phyloP scores from a whole-genome alignment of 2,329 filamentous ascomycete genomes.

The Pseudogymnoascus sp. region DNA sequence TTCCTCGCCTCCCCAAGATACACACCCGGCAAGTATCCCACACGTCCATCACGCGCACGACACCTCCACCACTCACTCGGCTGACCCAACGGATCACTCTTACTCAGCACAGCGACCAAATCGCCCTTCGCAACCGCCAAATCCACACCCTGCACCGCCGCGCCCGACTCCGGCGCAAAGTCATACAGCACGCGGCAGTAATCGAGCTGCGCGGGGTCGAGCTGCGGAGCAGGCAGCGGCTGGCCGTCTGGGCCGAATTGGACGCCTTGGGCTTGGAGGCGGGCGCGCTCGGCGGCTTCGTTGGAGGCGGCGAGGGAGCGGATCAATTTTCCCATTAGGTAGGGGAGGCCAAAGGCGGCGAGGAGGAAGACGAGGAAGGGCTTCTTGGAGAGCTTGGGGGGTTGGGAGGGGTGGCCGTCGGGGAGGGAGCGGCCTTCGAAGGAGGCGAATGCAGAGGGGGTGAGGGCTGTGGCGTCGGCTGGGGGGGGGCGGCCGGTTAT shows the following conservation, averaged over 20 bases:
- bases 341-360: constrained; percentile 90
- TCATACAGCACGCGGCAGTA: constrained; percentile 95
- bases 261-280: constrained; percentile 43
- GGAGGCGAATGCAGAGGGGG: constrained; percentile 79
- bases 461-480: constrained; percentile 77
- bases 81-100: constrained; percentile 84
- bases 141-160: constrained; percentile 63
- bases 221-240: constrained; percentile 37
- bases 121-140: constrained; percentile 91
- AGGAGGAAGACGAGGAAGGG: constrained; percentile 93
- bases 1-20: constrained; percentile 70
- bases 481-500: constrained; percentile 85
- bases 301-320: constrained; percentile 72
- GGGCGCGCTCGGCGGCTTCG: constrained; percentile 67
- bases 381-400: constrained; percentile 77
- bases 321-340: constrained; percentile 95
- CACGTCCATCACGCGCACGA: constrained; percentile 75
- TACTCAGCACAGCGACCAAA: constrained; percentile 85
- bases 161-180: constrained; percentile 72
- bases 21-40: constrained; percentile 85
- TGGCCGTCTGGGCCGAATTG: constrained; percentile 42
- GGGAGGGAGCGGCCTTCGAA: constrained; percentile 63
- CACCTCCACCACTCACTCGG: constrained; percentile 97
- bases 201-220: constrained; percentile 87
- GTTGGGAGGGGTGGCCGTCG: constrained; percentile 47